Conservation (phyloP, 345 rosid species). For the Gossypium thurberi region DNA sequence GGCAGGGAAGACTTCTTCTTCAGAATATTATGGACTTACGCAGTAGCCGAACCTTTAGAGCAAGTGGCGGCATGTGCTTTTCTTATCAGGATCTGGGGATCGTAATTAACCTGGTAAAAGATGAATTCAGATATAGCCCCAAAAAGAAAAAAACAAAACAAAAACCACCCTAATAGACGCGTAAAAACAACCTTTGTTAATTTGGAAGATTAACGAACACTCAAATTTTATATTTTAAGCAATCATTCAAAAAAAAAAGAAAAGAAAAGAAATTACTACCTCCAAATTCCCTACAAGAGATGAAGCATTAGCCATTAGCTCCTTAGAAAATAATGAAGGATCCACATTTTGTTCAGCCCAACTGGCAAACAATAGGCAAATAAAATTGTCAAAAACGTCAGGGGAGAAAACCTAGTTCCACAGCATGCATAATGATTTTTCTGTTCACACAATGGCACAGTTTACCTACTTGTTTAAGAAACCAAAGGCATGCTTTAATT, state of each 20-base stretch:
- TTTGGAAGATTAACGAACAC: background rate
- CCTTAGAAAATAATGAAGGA: conserved; percentile 71
- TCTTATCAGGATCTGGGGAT: conserved; percentile 68
- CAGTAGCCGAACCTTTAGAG: conserved; percentile 73
- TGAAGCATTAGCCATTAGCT: conserved; percentile 66
- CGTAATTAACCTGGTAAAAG: conserved; percentile 52
- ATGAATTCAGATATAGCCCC: background rate
- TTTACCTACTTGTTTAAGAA: background rate
- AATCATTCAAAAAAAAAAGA: background rate
- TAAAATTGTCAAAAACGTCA: background rate
- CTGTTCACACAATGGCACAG: background rate
- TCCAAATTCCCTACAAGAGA: conserved; percentile 47
- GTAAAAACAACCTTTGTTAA: background rate
- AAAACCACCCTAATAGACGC: background rate
- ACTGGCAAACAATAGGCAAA: conserved; percentile 24
- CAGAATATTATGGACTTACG: conserved; percentile 32
- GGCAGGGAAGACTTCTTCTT: background rate
- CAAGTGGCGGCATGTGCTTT: conserved; percentile 78
- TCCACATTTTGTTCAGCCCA: conserved; percentile 92
- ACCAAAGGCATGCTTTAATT: background rate
- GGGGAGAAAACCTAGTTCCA: background rate
- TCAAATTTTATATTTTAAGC: background rate
- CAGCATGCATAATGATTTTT: no score
- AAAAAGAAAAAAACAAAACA: no score
- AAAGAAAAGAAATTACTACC: conserved; percentile 23